Evolutionary conservation across 306 rosid genomes (phyloP).

Genomic region (Vigna reflexopilosa): DNA sequence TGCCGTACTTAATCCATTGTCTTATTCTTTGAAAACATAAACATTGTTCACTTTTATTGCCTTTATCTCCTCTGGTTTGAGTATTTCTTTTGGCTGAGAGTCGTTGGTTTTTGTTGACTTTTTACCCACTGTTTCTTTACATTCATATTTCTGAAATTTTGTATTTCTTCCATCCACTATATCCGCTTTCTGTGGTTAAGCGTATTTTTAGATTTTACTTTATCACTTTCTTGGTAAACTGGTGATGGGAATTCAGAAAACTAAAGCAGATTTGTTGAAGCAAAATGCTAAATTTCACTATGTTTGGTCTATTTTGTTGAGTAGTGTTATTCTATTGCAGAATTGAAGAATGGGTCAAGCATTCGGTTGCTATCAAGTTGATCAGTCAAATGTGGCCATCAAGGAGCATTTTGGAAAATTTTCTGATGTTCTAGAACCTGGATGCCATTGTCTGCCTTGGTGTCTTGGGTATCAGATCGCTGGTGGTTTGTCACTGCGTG

Average conservation of each 20-base stretch:
- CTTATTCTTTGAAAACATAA: not conserved
- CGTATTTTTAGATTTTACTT: not conserved
- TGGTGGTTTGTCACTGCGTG: slow-evolving; percentile 67
- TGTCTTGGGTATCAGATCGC: slow-evolving; percentile 64
- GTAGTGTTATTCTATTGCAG: slow-evolving; percentile 40
- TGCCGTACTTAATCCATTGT: not conserved
- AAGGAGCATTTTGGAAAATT: slow-evolving; percentile 70
- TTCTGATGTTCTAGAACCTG: slow-evolving; percentile 62
- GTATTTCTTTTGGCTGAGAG: not conserved
- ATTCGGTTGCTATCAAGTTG: slow-evolving; percentile 63
- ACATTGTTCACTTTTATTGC: not conserved
- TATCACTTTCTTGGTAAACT: not conserved
- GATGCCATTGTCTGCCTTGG: slow-evolving; percentile 82
- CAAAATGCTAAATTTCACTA: slow-evolving; percentile 23
- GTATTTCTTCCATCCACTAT: not conserved
- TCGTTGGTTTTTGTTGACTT: not conserved
- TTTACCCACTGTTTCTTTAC: not conserved
- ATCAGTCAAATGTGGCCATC: slow-evolving; percentile 74
- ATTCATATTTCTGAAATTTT: not conserved
- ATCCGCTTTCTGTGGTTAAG: not conserved
- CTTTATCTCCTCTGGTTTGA: not conserved
- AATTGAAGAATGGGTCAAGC: slow-evolving; percentile 70
- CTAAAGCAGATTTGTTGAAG: not conserved
- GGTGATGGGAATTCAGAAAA: not conserved
- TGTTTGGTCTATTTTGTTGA: slow-evolving; percentile 23